These are phyloP conservation scores for cucumber (Cucumis sativus) DNA, from an alignment of 306 rosid species.

Conservation along the genomic window DNA sequence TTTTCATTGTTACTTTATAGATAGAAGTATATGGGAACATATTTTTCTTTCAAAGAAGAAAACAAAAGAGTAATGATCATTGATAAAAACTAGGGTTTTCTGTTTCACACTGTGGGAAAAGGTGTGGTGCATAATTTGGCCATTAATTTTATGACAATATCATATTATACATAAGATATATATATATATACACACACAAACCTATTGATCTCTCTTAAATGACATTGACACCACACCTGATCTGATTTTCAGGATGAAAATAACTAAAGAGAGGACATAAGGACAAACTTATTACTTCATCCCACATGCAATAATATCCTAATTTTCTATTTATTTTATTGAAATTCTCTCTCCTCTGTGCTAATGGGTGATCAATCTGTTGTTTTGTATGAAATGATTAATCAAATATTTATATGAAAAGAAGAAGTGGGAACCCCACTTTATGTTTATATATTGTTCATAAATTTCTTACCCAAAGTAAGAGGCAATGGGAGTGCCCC, in stretches of 20 bases:
- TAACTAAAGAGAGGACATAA: conserved; percentile 5
- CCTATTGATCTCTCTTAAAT: background rate
- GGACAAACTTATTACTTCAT: conserved; percentile 13
- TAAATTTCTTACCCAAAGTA: background rate
- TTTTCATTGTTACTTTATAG: background rate
- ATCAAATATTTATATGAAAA: conserved; percentile 1
- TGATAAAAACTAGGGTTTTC: background rate
- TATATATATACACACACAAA: too few relatives aligned
- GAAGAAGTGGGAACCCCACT: background rate
- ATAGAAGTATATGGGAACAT: background rate
- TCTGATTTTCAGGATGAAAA: conserved; percentile 6
- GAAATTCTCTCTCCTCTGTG: background rate
- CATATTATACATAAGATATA: background rate
- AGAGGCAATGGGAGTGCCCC: background rate
- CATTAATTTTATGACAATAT: background rate
- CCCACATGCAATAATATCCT: conserved; percentile 14
- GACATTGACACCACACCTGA: conserved; percentile 6
- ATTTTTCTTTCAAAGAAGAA: background rate
- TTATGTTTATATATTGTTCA: background rate
- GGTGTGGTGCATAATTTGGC: background rate
- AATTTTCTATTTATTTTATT: background rate
- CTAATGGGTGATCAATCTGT: background rate
- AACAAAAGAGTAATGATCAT: too few relatives aligned
- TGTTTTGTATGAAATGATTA: background rate
- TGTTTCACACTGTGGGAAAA: background rate